Conservation (phyloP, 2,329 filamentous ascomycete species). For the Colletotrichum sp. region DNA sequence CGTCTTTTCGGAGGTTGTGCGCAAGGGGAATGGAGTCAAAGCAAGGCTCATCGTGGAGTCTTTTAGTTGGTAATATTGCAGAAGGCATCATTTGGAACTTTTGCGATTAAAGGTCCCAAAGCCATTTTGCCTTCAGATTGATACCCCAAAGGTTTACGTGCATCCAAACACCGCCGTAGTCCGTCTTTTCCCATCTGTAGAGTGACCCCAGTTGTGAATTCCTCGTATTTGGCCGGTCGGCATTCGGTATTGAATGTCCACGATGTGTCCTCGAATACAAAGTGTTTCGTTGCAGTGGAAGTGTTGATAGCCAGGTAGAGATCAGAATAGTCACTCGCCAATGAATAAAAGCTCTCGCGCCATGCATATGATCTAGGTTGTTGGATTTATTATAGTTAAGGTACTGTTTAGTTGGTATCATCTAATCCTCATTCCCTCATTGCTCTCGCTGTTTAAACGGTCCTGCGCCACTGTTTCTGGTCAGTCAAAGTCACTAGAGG, state of each 20-base stretch:
- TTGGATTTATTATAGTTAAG: neutral
- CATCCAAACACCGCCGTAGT: neutral
- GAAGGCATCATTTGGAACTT: neutral
- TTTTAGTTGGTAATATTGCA: neutral
- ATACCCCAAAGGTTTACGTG: neutral
- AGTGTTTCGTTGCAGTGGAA: no score
- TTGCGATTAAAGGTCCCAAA: neutral
- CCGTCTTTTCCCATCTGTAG: neutral
- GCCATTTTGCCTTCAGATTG: neutral
- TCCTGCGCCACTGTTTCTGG: neutral
- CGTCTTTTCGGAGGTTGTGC: neutral
- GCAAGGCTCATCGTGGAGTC: neutral
- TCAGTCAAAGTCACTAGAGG: neutral
- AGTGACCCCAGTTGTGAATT: neutral
- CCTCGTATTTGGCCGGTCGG: neutral
- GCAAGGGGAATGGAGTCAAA: neutral
- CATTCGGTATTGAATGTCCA: neutral
- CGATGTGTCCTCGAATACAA: neutral
- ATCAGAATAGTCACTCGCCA: neutral
- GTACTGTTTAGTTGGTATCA: neutral
- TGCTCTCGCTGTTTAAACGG: neutral
- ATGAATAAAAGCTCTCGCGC: neutral
- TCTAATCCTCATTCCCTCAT: neutral
- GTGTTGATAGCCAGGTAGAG: neutral
- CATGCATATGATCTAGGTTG: neutral